A percentile compares a stretch with the other conserved stretches of the same genome.
These are phyloP conservation scores for Rhizopus arrhizus DNA, from an alignment of 371 early-diverging fungal genomes.

Conservation along the genomic window DNA sequence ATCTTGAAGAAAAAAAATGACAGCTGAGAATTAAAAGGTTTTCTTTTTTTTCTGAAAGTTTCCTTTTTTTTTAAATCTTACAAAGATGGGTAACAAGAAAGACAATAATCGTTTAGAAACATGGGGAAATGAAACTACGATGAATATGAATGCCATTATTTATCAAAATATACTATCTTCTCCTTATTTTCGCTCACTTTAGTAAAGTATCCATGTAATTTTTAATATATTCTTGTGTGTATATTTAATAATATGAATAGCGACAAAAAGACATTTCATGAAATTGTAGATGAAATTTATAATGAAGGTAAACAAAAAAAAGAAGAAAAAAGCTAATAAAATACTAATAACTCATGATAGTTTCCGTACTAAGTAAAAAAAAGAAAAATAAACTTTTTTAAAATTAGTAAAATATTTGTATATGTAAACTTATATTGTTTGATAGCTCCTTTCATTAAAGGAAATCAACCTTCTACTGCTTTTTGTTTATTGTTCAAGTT, in stretches of 20 bases:
- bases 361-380: background rate
- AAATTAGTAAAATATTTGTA: background rate
- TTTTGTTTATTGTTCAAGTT: slow-evolving; percentile 87
- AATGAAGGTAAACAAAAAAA: slow-evolving; percentile 56
- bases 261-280: slow-evolving; percentile 79
- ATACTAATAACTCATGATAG: slow-evolving; percentile 1
- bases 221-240: too few species aligned
- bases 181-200: slow-evolving; percentile 69
- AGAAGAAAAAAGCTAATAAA: background rate
- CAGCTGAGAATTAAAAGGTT: background rate
- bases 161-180: slow-evolving; percentile 74
- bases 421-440: too few species aligned
- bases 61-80: slow-evolving; percentile 2
- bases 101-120: slow-evolving; percentile 67
- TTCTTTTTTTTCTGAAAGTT: background rate
- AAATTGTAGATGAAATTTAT: slow-evolving; percentile 83
- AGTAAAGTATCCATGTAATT: slow-evolving; percentile 47
- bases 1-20: background rate
- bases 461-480: slow-evolving; percentile 80
- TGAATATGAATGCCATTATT: slow-evolving; percentile 83
- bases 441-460: slow-evolving; percentile 83
- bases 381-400: slow-evolving; percentile 1
- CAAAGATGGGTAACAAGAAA: slow-evolving; percentile 37
- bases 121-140: slow-evolving; percentile 77
- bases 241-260: slow-evolving; percentile 29